phyloP scores from a whole-genome alignment of 2,329 filamentous ascomycete genomes.

The Drechmeria coniospora region DNA sequence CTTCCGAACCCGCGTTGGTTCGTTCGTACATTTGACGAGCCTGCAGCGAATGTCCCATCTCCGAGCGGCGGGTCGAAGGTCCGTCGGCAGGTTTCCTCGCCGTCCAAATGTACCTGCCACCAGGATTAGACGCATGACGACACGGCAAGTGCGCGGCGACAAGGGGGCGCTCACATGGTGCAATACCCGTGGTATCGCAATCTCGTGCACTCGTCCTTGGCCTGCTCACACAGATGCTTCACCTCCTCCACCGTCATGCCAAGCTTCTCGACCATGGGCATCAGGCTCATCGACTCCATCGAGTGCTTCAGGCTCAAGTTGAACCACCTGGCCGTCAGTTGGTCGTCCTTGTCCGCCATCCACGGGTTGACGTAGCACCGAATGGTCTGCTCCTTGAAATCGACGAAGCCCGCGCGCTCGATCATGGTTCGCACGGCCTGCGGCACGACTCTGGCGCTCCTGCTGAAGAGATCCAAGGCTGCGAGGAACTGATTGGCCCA shows the following conservation, averaged over 20 bases:
- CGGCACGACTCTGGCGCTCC: conserved; percentile 45
- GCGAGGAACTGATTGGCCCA: conserved; percentile 58
- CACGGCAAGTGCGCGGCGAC: too few relatives aligned
- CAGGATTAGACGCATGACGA: too few relatives aligned
- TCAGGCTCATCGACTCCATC: conserved; percentile 57
- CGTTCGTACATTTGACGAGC: background rate
- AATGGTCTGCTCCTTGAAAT: conserved; percentile 57
- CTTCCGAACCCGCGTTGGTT: background rate
- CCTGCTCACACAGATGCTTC: conserved; percentile 42
- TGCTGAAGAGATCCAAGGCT: conserved; percentile 49
- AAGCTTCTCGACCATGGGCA: conserved; percentile 44
- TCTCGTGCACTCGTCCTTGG: conserved; percentile 53
- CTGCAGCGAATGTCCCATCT: background rate
- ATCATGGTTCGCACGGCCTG: conserved; percentile 39
- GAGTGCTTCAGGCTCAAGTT: conserved; percentile 62
- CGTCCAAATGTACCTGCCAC: conserved; percentile 9
- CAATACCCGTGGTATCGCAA: conserved; percentile 58
- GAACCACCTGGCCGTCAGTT: conserved; percentile 67
- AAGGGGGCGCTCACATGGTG: conserved; percentile 46
- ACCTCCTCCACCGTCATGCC: conserved; percentile 43
- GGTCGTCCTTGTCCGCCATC: conserved; percentile 47
- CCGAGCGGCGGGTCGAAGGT: background rate
- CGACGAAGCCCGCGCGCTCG: conserved; percentile 58
- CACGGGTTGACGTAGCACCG: conserved; percentile 61
- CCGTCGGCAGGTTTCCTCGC: conserved; percentile 6